phyloP scores from a whole-genome alignment of 106 monocot species.

The Dendrobium catenatum region DNA sequence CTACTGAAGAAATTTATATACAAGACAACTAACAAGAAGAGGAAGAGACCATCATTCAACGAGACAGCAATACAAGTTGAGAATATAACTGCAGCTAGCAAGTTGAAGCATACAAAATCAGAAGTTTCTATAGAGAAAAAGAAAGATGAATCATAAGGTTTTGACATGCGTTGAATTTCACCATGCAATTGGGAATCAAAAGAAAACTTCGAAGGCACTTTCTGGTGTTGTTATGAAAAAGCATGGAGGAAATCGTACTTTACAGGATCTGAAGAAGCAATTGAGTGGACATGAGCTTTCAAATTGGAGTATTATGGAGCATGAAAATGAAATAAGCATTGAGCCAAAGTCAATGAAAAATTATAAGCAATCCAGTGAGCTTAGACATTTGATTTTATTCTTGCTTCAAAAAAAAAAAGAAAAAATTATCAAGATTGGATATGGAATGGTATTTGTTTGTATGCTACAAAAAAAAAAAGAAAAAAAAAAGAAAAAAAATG shows the following conservation, averaged over 20 bases:
- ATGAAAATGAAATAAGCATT: slow-evolving; percentile 6
- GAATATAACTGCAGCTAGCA: slow-evolving; percentile 5
- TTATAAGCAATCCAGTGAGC: slow-evolving; percentile 35
- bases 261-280: slow-evolving; percentile 5
- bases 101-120: background rate
- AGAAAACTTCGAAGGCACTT: background rate
- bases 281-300: background rate
- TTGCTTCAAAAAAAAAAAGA: too few relatives aligned
- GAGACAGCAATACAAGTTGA: slow-evolving; percentile 15
- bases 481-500: too few relatives aligned
- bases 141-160: background rate
- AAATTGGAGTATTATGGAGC: slow-evolving; percentile 15
- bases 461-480: too few relatives aligned
- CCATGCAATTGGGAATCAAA: background rate
- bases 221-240: background rate
- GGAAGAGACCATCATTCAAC: slow-evolving; percentile 32
- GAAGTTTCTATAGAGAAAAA: slow-evolving; percentile 12
- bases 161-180: background rate
- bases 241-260: slow-evolving; percentile 4
- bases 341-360: slow-evolving; percentile 33
- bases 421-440: too few relatives aligned
- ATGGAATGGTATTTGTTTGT: too few relatives aligned
- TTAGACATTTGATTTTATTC: too few relatives aligned
- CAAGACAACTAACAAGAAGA: slow-evolving; percentile 49
- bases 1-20: background rate